Percentiles rank a stretch among this genome's conserved stretches.
Evolutionary conservation across 202 grass and related monocot species (phyloP).

Genomic region (Elaeis oleifera): DNA sequence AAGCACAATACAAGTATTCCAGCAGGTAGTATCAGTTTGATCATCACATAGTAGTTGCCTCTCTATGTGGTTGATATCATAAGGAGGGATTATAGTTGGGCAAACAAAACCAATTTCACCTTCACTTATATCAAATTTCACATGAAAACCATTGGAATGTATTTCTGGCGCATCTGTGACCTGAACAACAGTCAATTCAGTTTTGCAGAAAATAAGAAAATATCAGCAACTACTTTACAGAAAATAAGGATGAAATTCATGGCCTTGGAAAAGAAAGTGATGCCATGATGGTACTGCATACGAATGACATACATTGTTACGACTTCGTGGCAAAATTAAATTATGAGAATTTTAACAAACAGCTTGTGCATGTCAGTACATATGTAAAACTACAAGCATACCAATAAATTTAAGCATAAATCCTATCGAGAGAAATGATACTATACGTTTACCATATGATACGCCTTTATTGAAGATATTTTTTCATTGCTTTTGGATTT

Average conservation of each 20-base stretch:
- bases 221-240: not conserved
- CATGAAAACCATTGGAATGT: constrained; percentile 29
- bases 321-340: too few relatives aligned
- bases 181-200: constrained; percentile 2
- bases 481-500: too few relatives aligned
- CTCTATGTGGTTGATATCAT: constrained; percentile 22
- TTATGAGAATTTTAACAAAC: too few relatives aligned
- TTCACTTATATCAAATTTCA: constrained; percentile 27
- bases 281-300: too few relatives aligned
- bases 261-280: not conserved
- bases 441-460: too few relatives aligned
- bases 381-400: too few relatives aligned
- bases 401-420: too few relatives aligned
- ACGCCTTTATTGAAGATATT: too few relatives aligned
- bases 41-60: constrained; percentile 9
- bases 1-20: constrained; percentile 23
- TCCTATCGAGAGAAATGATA: too few relatives aligned
- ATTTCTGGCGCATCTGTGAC: constrained; percentile 21
- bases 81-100: constrained; percentile 16
- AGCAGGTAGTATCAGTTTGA: constrained; percentile 4
- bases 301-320: too few relatives aligned
- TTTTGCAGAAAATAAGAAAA: constrained; percentile 5
- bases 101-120: constrained; percentile 23
- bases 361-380: too few relatives aligned
- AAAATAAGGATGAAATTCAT: not conserved